These are phyloP conservation scores for Penicillium coffeae DNA, from an alignment of 495 filamentous ascomycete species.

Conservation along the genomic window DNA sequence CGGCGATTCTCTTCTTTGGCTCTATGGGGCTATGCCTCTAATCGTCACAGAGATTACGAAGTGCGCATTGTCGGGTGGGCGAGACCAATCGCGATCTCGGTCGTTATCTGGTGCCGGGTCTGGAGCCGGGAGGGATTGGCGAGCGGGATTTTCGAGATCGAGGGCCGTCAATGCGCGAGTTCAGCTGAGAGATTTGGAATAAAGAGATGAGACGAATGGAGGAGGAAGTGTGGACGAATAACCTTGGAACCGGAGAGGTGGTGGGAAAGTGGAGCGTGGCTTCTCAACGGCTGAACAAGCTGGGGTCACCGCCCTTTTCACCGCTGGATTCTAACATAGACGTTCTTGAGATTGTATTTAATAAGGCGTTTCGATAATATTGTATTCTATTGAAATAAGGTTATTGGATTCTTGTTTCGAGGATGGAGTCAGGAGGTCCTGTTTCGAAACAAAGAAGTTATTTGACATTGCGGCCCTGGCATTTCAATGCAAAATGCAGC, in stretches of 20 bases:
- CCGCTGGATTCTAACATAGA: conserved; percentile 11
- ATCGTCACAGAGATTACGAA: no score
- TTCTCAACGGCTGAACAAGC: conserved; percentile 15
- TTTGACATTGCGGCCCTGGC: not conserved
- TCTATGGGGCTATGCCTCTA: not conserved
- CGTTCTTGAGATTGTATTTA: no score
- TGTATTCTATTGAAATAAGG: no score
- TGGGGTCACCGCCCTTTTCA: conserved; percentile 25
- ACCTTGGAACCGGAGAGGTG: not conserved
- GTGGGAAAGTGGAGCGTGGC: conserved; percentile 21
- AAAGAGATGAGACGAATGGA: conserved; percentile 5
- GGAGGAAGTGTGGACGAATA: not conserved
- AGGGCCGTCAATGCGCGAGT: not conserved
- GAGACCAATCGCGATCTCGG: conserved; percentile 12
- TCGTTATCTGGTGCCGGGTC: conserved; percentile 1
- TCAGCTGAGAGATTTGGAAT: not conserved
- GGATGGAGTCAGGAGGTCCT: not conserved
- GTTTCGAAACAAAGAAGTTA: not conserved
- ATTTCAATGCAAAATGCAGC: not conserved
- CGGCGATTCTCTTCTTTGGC: not conserved
- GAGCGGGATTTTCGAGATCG: not conserved
- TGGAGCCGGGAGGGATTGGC: not conserved
- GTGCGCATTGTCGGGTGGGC: conserved; percentile 13
- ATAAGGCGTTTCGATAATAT: no score
- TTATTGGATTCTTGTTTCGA: no score